Percentiles rank a stretch among this genome's conserved stretches.
Evolutionary conservation across 2,329 filamentous ascomycete species (phyloP).

Genomic region (Penicillium sp.): DNA sequence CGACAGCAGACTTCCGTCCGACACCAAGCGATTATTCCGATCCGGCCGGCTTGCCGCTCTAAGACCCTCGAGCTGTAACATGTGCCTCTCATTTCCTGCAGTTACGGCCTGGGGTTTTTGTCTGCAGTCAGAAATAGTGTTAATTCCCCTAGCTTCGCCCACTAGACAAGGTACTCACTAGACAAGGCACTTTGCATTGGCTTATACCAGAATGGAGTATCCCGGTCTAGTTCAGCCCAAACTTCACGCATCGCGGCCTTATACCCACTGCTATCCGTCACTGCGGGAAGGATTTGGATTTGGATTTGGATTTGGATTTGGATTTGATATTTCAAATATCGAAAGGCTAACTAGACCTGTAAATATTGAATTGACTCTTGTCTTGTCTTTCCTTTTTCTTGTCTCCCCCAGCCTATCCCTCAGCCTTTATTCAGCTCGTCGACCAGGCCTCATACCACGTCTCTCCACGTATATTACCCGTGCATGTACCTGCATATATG

Average conservation of each 20-base stretch:
- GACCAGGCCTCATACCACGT: background rate
- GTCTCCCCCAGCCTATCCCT: background rate
- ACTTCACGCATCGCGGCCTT: background rate
- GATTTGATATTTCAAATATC: background rate
- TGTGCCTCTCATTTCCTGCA: background rate
- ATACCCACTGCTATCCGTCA: background rate
- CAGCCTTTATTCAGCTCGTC: background rate
- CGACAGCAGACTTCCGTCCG: background rate
- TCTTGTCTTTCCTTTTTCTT: background rate
- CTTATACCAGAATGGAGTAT: background rate
- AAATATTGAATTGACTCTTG: background rate
- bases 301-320: too few relatives aligned
- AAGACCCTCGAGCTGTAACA: background rate
- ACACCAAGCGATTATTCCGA: conserved; percentile 4
- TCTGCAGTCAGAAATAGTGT: background rate
- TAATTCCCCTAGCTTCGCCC: background rate
- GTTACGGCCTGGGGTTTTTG: background rate
- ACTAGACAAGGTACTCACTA: background rate
- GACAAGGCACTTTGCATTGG: background rate
- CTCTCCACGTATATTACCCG: conserved; percentile 2
- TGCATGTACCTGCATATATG: conserved; percentile 23
- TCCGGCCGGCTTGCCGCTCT: conserved; percentile 6
- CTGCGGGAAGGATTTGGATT: background rate
- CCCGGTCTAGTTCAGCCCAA: background rate
- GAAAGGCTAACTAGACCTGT: background rate